These are phyloP conservation scores for Climacium dendroides DNA, from an alignment of 225 moss, liverwort and hornwort species.

Conservation along the genomic window DNA sequence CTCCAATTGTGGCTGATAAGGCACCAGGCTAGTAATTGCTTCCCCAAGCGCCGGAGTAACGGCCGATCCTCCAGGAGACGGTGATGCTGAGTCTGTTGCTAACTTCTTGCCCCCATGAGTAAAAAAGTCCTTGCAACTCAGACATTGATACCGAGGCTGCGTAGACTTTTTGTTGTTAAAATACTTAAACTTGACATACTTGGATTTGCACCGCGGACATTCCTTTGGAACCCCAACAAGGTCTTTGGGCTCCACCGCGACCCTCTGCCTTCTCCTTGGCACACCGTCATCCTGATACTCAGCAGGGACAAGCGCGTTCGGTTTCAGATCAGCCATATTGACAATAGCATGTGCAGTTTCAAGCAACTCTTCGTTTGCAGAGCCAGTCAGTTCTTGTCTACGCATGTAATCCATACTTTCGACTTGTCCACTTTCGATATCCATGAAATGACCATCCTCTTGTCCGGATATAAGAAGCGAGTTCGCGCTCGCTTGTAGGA, in stretches of 20 bases:
- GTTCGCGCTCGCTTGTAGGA: constrained; percentile 25
- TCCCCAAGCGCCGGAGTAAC: constrained; percentile 6
- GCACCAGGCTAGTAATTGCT: constrained; percentile 6
- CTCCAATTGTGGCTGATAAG: constrained; percentile 20
- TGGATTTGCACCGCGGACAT: constrained; percentile 42
- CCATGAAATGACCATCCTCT: constrained; percentile 26
- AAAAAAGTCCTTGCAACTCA: constrained; percentile 40
- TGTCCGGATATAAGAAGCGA: constrained; percentile 27
- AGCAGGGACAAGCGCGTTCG: constrained; percentile 1
- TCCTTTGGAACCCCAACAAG: constrained; percentile 34
- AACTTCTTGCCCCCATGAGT: constrained; percentile 43
- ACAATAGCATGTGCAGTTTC: constrained; percentile 40
- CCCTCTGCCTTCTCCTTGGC: constrained; percentile 35
- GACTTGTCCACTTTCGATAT: constrained; percentile 25
- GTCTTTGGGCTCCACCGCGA: constrained; percentile 39
- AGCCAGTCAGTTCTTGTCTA: constrained; percentile 20
- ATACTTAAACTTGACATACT: constrained; percentile 43
- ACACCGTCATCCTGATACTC: constrained; percentile 26
- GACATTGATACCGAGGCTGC: constrained; percentile 43
- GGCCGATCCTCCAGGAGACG: constrained; percentile 14
- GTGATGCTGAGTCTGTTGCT: constrained; percentile 19
- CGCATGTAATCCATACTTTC: constrained; percentile 23
- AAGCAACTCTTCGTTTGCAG: constrained; percentile 35
- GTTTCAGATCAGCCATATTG: constrained; percentile 40
- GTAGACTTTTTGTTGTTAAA: constrained; percentile 39